These are phyloP conservation scores for Erysimum pusillum DNA, from an alignment of 441 rosid genomes.

Conservation along the genomic window DNA sequence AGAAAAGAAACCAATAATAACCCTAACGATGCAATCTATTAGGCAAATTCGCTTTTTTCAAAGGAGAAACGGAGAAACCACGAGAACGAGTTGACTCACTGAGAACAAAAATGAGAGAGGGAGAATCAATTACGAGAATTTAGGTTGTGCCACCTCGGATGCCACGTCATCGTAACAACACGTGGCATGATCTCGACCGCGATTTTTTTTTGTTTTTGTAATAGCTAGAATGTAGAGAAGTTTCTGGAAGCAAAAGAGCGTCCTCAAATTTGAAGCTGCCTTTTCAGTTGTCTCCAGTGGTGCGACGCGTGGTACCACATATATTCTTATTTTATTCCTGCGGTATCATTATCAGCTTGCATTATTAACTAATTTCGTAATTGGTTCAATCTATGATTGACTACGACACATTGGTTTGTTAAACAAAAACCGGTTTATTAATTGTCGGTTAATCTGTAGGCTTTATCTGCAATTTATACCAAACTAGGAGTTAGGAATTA, in stretches of 20 bases:
- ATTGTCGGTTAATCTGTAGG: no score
- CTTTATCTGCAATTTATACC: no score
- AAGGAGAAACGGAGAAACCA: background rate
- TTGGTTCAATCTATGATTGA: no score
- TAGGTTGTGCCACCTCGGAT: slow-evolving; percentile 60
- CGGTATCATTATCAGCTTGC: slow-evolving; percentile 1
- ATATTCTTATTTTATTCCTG: background rate
- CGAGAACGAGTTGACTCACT: slow-evolving; percentile 19
- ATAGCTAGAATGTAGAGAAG: slow-evolving; percentile 42
- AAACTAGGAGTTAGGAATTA: no score
- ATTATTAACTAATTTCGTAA: background rate
- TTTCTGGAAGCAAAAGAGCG: slow-evolving; percentile 59
- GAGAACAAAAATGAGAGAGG: background rate
- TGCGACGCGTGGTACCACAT: slow-evolving; percentile 48
- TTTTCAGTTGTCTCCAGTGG: slow-evolving; percentile 7
- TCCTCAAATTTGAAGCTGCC: slow-evolving; percentile 2
- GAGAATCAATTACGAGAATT: slow-evolving; percentile 60
- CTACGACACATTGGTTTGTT: no score
- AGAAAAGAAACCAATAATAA: background rate
- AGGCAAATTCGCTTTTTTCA: slow-evolving; percentile 2
- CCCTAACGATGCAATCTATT: background rate
- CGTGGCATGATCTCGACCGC: slow-evolving; percentile 59
- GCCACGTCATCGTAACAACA: slow-evolving; percentile 39
- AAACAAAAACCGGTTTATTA: no score
- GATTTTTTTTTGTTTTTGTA: slow-evolving; percentile 29